Conservation (phyloP, 331 rosid genomes). For the Quercus tomentella region DNA sequence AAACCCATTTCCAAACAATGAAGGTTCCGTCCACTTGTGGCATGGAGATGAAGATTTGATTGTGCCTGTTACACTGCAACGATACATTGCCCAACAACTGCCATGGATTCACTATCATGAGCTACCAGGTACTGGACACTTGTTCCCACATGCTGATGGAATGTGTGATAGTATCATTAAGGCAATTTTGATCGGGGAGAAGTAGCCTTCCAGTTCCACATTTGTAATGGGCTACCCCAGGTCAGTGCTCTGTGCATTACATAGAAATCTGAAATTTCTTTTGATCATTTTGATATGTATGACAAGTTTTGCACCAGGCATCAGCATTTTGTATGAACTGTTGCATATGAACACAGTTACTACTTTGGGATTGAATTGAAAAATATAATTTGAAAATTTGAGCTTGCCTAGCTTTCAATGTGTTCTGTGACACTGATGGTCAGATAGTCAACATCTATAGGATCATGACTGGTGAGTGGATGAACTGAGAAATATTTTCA, state of each 20-base stretch:
- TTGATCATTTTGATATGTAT: slow-evolving; percentile 12
- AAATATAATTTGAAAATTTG: too few species aligned
- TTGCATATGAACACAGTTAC: slow-evolving; percentile 16
- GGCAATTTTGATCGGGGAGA: slow-evolving; percentile 43
- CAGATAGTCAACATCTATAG: too few species aligned
- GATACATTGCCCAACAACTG: slow-evolving; percentile 53
- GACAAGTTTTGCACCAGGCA: slow-evolving; percentile 5
- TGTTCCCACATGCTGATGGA: slow-evolving; percentile 42
- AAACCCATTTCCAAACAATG: slow-evolving; percentile 69
- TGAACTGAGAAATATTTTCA: too few species aligned
- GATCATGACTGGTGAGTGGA: too few species aligned
- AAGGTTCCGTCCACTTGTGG: slow-evolving; percentile 81
- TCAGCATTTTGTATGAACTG: background rate
- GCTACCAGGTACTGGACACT: slow-evolving; percentile 59
- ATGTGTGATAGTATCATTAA: slow-evolving; percentile 42
- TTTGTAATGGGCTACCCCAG: slow-evolving; percentile 11
- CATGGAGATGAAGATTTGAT: slow-evolving; percentile 69
- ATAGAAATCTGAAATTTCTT: slow-evolving; percentile 13
- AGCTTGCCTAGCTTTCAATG: too few species aligned
- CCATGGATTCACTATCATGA: slow-evolving; percentile 90
- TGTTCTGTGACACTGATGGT: too few species aligned
- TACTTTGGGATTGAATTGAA: background rate
- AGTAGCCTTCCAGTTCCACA: slow-evolving; percentile 16
- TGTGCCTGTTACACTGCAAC: slow-evolving; percentile 55
- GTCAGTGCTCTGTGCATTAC: slow-evolving; percentile 12